These are phyloP conservation scores for Pseudohyphozyma bogoriensis DNA, from an alignment of 768 basidiomycete genomes.

Conservation along the genomic window DNA sequence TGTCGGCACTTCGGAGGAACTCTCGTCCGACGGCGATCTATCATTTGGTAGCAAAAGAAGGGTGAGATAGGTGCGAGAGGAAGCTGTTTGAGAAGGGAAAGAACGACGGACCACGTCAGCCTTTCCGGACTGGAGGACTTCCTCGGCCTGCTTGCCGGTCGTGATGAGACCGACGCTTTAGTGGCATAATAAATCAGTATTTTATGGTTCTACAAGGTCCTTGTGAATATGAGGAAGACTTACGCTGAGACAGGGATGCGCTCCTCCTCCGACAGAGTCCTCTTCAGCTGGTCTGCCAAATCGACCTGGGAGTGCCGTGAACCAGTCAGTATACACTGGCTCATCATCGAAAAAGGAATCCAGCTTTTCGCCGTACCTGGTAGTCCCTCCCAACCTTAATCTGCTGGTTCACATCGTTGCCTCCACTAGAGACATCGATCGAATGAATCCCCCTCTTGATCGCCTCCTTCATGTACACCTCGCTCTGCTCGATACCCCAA, in stretches of 20 bases:
- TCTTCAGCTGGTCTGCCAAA: no score
- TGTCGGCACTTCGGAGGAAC: constrained; percentile 55
- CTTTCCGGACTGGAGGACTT: constrained; percentile 53
- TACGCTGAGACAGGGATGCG: no score
- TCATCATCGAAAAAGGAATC: no score
- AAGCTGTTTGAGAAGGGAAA: constrained; percentile 33
- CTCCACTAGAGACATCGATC: constrained; percentile 60
- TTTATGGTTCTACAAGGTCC: no score
- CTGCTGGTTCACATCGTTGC: constrained; percentile 45
- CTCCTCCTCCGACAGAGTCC: constrained; percentile 61
- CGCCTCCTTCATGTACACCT: constrained; percentile 34
- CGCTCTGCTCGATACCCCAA: constrained; percentile 73
- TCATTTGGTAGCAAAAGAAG: constrained; percentile 32
- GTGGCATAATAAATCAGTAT: no score
- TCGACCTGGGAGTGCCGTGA: not conserved
- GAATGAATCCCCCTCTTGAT: constrained; percentile 57
- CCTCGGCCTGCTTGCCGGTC: constrained; percentile 52
- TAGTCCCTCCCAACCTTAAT: constrained; percentile 51
- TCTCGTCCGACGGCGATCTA: constrained; percentile 49
- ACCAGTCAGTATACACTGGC: no score
- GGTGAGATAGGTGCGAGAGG: not conserved
- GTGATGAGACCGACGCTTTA: constrained; percentile 63
- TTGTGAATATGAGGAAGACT: no score
- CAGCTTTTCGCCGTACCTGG: constrained; percentile 50
- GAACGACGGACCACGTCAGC: constrained; percentile 54